A percentile compares a stretch with the other conserved stretches of the same genome.
These are phyloP conservation scores for Aspergillus sp. DNA, from an alignment of 2,329 filamentous ascomycete species.

Conservation along the genomic window DNA sequence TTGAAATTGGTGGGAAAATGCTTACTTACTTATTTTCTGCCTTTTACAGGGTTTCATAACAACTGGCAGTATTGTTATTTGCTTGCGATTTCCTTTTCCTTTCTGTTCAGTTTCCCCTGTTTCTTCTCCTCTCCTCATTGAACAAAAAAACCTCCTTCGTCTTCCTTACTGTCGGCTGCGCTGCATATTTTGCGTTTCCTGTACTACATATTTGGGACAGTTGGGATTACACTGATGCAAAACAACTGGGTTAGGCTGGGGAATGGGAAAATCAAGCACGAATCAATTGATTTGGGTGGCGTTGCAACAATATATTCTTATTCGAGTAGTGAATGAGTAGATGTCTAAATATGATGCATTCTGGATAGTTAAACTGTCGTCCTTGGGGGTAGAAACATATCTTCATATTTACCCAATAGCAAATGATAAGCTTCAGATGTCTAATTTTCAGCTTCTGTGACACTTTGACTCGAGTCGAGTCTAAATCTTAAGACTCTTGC, in stretches of 20 bases:
- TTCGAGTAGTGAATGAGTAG: neutral
- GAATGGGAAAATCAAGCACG: conserved; percentile 22
- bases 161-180: conserved; percentile 28
- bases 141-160: conserved; percentile 20
- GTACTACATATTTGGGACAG: conserved; percentile 32
- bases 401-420: no score
- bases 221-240: conserved; percentile 29
- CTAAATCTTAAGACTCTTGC: no score
- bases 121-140: conserved; percentile 21
- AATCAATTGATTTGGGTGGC: conserved; percentile 29
- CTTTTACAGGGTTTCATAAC: conserved; percentile 24
- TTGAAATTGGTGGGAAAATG: conserved; percentile 37
- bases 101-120: conserved; percentile 28
- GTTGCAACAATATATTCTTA: conserved; percentile 13
- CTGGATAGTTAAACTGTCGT: neutral
- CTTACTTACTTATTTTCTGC: conserved; percentile 26
- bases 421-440: no score
- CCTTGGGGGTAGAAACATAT: no score
- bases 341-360: neutral
- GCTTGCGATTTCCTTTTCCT: conserved; percentile 26
- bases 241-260: conserved; percentile 28
- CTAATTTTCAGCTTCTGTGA: no score
- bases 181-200: conserved; percentile 29
- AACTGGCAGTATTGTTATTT: conserved; percentile 24
- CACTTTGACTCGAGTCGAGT: no score